Percentiles rank a stretch among this genome's conserved stretches.
phyloP scores from a whole-genome alignment of 1,284 basidiomycete species.

The Abortiporus biennis region DNA sequence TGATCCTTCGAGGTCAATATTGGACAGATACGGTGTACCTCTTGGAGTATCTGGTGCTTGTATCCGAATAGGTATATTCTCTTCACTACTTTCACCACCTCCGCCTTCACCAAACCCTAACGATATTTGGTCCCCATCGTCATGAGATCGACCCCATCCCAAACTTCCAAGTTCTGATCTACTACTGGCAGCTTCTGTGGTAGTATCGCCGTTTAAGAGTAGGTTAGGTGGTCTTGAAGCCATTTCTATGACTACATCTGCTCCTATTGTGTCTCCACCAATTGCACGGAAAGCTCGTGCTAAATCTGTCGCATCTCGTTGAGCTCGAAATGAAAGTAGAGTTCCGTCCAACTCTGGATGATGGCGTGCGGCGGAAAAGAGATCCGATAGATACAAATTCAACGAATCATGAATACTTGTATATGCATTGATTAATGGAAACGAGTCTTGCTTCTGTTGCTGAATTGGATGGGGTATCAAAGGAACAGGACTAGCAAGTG shows the following conservation, averaged over 20 bases:
- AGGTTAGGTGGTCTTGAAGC: conserved; percentile 8
- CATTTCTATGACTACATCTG: conserved; percentile 16
- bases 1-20: conserved; percentile 1
- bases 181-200: conserved; percentile 4
- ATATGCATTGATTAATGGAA: conserved; percentile 22
- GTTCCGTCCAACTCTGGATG: conserved; percentile 64
- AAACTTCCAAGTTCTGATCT: conserved; percentile 4
- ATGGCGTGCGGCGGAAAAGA: conserved; percentile 68
- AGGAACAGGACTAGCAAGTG: conserved; percentile 15
- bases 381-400: conserved; percentile 59
- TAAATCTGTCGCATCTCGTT: conserved; percentile 55
- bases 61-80: background rate
- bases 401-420: conserved; percentile 44
- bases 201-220: background rate
- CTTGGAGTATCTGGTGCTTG: conserved; percentile 4
- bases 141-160: conserved; percentile 4
- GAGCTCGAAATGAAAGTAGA: conserved; percentile 53
- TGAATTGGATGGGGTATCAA: background rate
- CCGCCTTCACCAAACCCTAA: conserved; percentile 1
- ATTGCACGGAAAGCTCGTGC: conserved; percentile 60
- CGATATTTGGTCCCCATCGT: conserved; percentile 2
- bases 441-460: background rate
- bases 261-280: conserved; percentile 37
- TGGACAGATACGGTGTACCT: background rate
- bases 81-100: background rate